Conservation (phyloP, 805 yeast species). For the Saturnispora saitoi region DNA sequence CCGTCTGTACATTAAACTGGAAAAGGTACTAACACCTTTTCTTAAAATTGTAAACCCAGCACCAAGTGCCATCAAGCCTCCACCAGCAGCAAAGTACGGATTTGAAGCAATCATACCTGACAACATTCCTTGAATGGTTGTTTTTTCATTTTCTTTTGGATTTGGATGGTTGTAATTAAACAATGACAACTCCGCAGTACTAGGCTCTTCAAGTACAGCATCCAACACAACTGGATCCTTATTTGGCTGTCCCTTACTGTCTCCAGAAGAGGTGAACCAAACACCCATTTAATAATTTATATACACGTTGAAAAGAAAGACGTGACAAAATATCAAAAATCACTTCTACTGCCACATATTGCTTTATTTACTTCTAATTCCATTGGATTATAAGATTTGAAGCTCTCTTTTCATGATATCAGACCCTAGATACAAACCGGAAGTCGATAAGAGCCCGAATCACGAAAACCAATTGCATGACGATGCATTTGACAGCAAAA, state of each 20-base stretch:
- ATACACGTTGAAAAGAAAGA: not conserved
- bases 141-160: not conserved
- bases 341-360: not conserved
- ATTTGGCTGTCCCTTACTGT: not conserved
- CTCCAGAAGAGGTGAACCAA: constrained; percentile 4
- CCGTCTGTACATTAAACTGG: constrained; percentile 68
- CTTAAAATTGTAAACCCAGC: constrained; percentile 75
- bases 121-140: not conserved
- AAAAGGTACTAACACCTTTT: constrained; percentile 52
- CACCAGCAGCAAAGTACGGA: constrained; percentile 98
- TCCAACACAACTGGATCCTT: not conserved
- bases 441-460: not conserved
- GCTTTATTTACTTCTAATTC: not conserved
- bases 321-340: not conserved
- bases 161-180: constrained; percentile 23
- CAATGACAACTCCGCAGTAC: constrained; percentile 39
- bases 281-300: not conserved
- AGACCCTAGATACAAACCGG: not conserved
- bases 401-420: not conserved
- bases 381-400: not conserved
- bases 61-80: constrained; percentile 94
- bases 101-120: constrained; percentile 41
- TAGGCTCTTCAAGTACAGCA: constrained; percentile 10
- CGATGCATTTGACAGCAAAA: not conserved
- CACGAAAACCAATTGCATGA: not conserved